Evolutionary conservation across 371 early-diverging fungal species (phyloP).

Genomic region (Apophysomyces sp.): DNA sequence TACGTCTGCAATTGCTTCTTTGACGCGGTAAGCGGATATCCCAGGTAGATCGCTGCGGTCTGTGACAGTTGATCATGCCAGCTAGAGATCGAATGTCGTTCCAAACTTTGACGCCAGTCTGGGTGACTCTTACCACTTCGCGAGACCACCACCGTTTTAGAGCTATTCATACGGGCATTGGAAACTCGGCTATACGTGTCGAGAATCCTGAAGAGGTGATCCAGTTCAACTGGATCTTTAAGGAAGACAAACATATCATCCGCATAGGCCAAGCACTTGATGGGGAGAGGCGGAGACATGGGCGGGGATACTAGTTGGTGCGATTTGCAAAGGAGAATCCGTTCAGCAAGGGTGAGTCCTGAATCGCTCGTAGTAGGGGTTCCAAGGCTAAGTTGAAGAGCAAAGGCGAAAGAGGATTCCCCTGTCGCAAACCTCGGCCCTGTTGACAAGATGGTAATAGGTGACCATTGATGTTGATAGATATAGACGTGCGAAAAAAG

Average conservation of each 20-base stretch:
- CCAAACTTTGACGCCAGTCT: background rate
- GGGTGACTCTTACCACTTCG: background rate
- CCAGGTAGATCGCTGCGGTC: slow-evolving; percentile 6
- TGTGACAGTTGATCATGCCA: background rate
- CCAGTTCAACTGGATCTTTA: background rate
- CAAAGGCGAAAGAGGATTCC: slow-evolving; percentile 12
- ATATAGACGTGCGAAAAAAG: slow-evolving; percentile 2
- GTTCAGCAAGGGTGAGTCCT: background rate
- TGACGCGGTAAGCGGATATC: slow-evolving; percentile 15
- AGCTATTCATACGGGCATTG: slow-evolving; percentile 2
- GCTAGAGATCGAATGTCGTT: background rate
- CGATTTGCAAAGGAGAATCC: background rate
- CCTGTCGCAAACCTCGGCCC: background rate
- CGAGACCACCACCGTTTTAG: background rate
- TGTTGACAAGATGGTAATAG: background rate
- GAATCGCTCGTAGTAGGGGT: background rate
- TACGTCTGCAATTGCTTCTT: slow-evolving; percentile 8
- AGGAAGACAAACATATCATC: slow-evolving; percentile 13
- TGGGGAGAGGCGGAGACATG: background rate
- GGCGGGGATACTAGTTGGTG: background rate
- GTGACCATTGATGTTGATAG: slow-evolving; percentile 4
- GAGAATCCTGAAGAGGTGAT: background rate
- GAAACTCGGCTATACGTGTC: background rate
- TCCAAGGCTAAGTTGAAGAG: slow-evolving; percentile 29
- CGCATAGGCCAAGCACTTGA: slow-evolving; percentile 8